Conservation (phyloP, 1,284 basidiomycete species). For the Bondarzewia mesenterica region DNA sequence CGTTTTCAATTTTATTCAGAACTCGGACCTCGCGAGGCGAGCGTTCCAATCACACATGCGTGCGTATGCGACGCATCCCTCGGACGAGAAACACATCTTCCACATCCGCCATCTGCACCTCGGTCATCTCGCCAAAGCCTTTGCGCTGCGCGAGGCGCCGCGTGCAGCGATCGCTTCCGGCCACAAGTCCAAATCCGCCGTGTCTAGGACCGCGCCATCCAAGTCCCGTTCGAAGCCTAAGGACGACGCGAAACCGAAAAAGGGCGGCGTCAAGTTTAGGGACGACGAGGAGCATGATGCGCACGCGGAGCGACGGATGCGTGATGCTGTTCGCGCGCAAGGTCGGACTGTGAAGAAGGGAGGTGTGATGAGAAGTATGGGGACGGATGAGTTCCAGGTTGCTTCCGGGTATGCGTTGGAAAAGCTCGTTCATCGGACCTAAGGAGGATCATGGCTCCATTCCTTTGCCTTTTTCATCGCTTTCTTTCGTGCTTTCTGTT, state of each 20-base stretch:
- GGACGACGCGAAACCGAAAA: conserved; percentile 14
- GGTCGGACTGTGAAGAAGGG: conserved; percentile 78
- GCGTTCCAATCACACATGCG: conserved; percentile 91
- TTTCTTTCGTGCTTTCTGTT: no score
- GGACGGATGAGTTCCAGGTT: conserved; percentile 79
- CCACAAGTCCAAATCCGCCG: conserved; percentile 12
- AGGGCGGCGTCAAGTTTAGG: conserved; percentile 16
- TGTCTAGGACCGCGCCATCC: neutral
- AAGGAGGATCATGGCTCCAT: no score
- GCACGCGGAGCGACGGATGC: conserved; percentile 81
- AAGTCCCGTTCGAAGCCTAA: neutral
- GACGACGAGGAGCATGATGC: conserved; percentile 36
- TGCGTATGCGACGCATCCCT: conserved; percentile 96
- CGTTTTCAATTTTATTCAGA: conserved; percentile 48
- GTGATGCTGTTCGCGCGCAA: conserved; percentile 76
- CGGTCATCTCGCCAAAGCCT: conserved; percentile 95
- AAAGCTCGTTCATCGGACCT: conserved; percentile 41
- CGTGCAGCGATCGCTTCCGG: conserved; percentile 40
- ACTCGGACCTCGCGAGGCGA: conserved; percentile 70
- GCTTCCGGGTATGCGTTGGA: conserved; percentile 62
- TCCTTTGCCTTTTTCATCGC: no score
- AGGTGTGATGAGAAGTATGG: conserved; percentile 72
- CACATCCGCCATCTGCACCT: conserved; percentile 91
- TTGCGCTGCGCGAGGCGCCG: conserved; percentile 91
- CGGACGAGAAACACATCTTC: conserved; percentile 93